Base-by-base conservation (phyloP, 495 filamentous ascomycete species). In the Halenospora varia region DNA sequence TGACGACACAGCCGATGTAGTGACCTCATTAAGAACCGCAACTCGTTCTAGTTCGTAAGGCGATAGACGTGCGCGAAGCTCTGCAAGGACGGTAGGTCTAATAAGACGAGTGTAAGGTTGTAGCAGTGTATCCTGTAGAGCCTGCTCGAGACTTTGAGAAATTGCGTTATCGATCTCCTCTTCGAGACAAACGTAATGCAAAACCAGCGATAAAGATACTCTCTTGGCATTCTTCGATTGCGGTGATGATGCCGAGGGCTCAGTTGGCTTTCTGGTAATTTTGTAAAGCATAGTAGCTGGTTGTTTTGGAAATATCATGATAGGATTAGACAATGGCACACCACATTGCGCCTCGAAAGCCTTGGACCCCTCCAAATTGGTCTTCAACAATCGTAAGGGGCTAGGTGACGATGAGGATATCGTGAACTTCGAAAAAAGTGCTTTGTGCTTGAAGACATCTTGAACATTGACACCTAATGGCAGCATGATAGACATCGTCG, bases 401-500 rank as follows among this genome's bases (percentile, higher is more conserved):
- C 87, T 82, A 51, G 80, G 64, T 56, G 73, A 87, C 2, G 90
- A 85, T 3, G 92, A 88, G 25, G 87, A 88, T 41, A 98, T 83
- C 15, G 88, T 94, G 67, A 98, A 97, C 49, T 85, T 84, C 0
- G 93, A 96, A 63, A 93, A 94, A 0, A 97, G 78, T 1, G 84
- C 75, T 25, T 84, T 72, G 51, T 88, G 80, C 68, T 95, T 95
- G 78, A 99, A 99, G 39, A 90, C 83, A 62, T 99, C 95, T 63
- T 97, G 91, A 40, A 99, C 93, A 61, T 97, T 97, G 58, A 99
- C 93, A 17, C 91, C 91, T 40, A 99, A 80, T 0, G 90, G 89
- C 10, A 97, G 75, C 17, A 82, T 73, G 6, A 89, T 86, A 1
- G 84, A 80, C 22, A 90, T 74, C n/a, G 79, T 78, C 10, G 77